phyloP scores from a whole-genome alignment of 2,329 filamentous ascomycete species.

The Arachnopeziza araneosa region DNA sequence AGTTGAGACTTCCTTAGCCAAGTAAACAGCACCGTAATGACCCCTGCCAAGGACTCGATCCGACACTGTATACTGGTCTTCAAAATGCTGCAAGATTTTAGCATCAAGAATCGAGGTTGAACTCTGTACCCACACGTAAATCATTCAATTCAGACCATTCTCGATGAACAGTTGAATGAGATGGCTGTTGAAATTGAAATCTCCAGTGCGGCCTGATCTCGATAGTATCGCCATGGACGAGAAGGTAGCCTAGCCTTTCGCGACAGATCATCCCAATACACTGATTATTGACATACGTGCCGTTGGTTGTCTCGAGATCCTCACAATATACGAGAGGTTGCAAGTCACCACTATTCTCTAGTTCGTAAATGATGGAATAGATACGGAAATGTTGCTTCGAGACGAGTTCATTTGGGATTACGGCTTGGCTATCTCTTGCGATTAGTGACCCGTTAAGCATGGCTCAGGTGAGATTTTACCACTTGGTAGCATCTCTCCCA shows the following conservation, averaged over 20 bases:
- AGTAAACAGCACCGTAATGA: constrained; percentile 46
- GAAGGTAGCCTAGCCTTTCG: constrained; percentile 37
- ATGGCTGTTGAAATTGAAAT: constrained; percentile 32
- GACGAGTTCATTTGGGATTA: constrained; percentile 37
- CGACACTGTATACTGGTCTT: constrained; percentile 42
- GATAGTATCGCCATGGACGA: constrained; percentile 47
- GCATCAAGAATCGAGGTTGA: neutral
- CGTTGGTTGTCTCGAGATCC: constrained; percentile 48
- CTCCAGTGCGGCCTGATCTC: constrained; percentile 34
- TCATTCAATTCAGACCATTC: constrained; percentile 32
- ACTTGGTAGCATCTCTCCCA: constrained; percentile 26
- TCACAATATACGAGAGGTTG: constrained; percentile 47
- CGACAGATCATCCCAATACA: constrained; percentile 39
- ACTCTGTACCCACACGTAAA: constrained; percentile 27
- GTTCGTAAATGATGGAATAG: constrained; percentile 48
- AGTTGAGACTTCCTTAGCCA: constrained; percentile 46
- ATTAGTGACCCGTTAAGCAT: neutral
- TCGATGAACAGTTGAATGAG: constrained; percentile 1
- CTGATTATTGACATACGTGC: constrained; percentile 46
- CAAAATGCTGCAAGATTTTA: constrained; percentile 36
- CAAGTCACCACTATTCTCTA: constrained; percentile 19
- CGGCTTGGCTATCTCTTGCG: constrained; percentile 31
- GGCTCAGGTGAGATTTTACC: constrained; percentile 15
- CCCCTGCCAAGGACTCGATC: constrained; percentile 48
- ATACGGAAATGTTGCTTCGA: constrained; percentile 51